Conservation (phyloP, 2,329 filamentous ascomycete genomes). For the Venturia aucupariae region DNA sequence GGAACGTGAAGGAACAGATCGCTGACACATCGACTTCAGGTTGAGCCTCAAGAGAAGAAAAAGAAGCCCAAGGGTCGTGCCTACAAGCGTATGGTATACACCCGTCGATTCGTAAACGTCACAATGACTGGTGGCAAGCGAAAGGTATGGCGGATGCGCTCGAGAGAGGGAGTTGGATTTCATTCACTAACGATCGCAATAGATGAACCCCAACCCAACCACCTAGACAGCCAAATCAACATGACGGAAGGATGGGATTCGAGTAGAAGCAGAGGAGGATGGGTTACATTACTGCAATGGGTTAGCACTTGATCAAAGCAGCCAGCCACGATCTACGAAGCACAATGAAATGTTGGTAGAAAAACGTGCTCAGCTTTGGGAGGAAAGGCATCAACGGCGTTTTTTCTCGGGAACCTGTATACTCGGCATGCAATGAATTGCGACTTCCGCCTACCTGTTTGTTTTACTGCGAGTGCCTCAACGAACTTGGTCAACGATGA, state of each 20-base stretch:
- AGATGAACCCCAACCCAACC: conserved; percentile 86
- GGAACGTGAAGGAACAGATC: not conserved
- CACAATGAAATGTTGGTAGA: not conserved
- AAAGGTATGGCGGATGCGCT: conserved; percentile 58
- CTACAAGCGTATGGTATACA: conserved; percentile 95
- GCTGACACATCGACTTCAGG: conserved; percentile 39
- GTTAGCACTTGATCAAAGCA: conserved; percentile 9
- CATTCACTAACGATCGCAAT: conserved; percentile 9
- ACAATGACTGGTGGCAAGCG: conserved; percentile 96
- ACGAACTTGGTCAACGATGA: too few relatives aligned
- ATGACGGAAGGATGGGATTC: not conserved
- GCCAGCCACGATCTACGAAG: not conserved
- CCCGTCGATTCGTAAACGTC: conserved; percentile 96
- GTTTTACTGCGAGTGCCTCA: not conserved
- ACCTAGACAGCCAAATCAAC: conserved; percentile 26
- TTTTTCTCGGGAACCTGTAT: not conserved
- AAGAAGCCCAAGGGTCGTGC: conserved; percentile 96
- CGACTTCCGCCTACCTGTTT: not conserved
- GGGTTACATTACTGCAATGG: not conserved
- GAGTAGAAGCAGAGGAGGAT: not conserved
- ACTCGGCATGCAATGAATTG: conserved; percentile 7
- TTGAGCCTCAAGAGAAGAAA: conserved; percentile 88
- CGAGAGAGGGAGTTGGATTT: not conserved
- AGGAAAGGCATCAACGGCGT: conserved; percentile 9
- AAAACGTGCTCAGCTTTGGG: conserved; percentile 2